Evolutionary conservation across 1,284 basidiomycete species (phyloP), one percentile per base, ranked within the genome.

Genomic region (Agaricales sp.): DNA sequence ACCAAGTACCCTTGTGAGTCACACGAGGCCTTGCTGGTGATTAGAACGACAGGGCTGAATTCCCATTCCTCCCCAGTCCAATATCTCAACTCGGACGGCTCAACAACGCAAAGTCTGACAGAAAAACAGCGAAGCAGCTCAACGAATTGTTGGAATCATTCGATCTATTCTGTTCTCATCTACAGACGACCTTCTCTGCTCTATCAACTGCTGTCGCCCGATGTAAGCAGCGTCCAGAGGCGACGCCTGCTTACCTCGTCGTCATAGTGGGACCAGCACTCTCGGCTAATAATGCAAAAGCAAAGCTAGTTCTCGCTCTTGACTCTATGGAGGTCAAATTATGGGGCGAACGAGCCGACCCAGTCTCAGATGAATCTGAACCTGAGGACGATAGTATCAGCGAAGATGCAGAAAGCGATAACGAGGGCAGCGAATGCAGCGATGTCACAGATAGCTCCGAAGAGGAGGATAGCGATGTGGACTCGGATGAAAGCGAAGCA

Each of bases 1-100:
- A 73, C 52, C 85, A 88, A 56, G 67, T 87, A 0, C 86, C 85
- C 2, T 77, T 88, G 85, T 87, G 55, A 62, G 84, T 73, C 2
- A 3, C 35, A n/a, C n/a, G n/a, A n/a, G n/a, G n/a, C 14, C 41
- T 51, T 23, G 26, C 37, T 14, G 12, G n/a, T n/a, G n/a, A n/a
- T n/a, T n/a, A n/a, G n/a, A n/a, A n/a, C n/a, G n/a, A n/a, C n/a
- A n/a, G n/a, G n/a, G n/a, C n/a, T n/a, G n/a, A n/a, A n/a, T n/a
- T n/a, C n/a, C n/a, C n/a, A 14, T 4, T 49, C 23, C 39, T 19
- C 16, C 35, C 25, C 50, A 87, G 85, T 48, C 84, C 85, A 1
- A 67, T 87, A 3, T 59, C 68, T 11, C 85, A 85, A 56, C 65
- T 87, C 1, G 63, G 67, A 38, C 19, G 18, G n/a, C 59, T 63